Conservation (phyloP, 176 grass and related monocot species). For the Dendrocalamus sinicus region DNA sequence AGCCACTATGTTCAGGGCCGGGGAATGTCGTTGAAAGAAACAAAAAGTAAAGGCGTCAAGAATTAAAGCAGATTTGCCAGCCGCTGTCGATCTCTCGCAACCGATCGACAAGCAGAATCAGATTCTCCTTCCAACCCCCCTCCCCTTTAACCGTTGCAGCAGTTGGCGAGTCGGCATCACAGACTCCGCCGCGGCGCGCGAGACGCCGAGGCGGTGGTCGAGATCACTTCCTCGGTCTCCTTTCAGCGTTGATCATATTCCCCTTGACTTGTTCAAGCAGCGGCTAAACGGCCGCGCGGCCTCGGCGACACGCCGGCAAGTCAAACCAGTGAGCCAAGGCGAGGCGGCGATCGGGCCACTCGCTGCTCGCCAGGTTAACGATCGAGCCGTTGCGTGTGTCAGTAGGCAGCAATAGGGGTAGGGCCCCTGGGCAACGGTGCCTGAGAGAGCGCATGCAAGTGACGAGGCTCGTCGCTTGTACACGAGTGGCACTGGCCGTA, state of each 20-base stretch:
- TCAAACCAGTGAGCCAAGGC: background rate
- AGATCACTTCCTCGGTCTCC: background rate
- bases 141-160: background rate
- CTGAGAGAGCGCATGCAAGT: background rate
- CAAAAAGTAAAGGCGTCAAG: too few species aligned
- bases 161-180: background rate
- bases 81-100: too few species aligned
- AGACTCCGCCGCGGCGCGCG: background rate
- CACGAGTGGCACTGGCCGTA: background rate
- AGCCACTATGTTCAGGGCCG: too few species aligned
- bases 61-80: too few species aligned
- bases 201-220: background rate
- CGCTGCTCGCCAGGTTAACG: background rate
- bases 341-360: background rate
- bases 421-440: background rate
- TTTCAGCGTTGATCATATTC: background rate
- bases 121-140: too few species aligned
- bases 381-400: constrained; percentile 30
- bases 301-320: background rate
- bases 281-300: background rate
- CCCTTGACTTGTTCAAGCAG: background rate
- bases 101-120: too few species aligned
- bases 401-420: background rate
- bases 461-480: background rate
- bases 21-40: too few species aligned